Evolutionary conservation across 169 alveolate genomes (phyloP).

Genomic region (Plasmodium vinckei): DNA sequence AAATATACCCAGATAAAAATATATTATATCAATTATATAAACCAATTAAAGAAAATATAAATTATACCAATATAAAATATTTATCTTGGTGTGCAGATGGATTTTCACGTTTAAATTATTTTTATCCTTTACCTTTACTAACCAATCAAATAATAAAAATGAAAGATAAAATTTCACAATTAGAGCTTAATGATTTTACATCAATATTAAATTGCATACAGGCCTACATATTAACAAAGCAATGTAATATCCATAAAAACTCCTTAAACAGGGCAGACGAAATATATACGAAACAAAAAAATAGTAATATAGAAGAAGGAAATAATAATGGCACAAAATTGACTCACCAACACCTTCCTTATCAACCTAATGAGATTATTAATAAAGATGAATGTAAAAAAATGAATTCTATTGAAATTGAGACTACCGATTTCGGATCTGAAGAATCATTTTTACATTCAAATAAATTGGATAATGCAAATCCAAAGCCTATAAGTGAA

Average conservation of each 20-base stretch:
- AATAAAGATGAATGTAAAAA: slow-evolving; percentile 3
- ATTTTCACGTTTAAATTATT: slow-evolving; percentile 79
- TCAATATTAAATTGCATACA: slow-evolving; percentile 83
- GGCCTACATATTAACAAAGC: slow-evolving; percentile 77
- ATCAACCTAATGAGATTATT: background rate
- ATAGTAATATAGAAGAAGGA: background rate
- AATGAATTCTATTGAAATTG: background rate
- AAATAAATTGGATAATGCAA: background rate
- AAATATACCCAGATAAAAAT: slow-evolving; percentile 80
- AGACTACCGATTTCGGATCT: background rate
- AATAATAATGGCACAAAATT: background rate
- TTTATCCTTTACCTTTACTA: slow-evolving; percentile 77
- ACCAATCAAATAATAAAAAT: slow-evolving; percentile 81
- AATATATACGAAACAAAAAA: background rate
- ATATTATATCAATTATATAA: slow-evolving; percentile 79
- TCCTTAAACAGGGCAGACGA: background rate
- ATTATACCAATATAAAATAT: slow-evolving; percentile 83
- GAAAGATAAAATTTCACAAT: slow-evolving; percentile 78
- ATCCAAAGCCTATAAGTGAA: background rate
- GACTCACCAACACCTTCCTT: too few species aligned
- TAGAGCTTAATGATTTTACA: slow-evolving; percentile 83
- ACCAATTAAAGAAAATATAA: slow-evolving; percentile 74
- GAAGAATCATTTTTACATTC: background rate
- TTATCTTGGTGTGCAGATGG: slow-evolving; percentile 85
- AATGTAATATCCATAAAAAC: slow-evolving; percentile 13